Evolutionary conservation across 2,329 filamentous ascomycete species (phyloP).

Genomic region (Tothia fuscella): DNA sequence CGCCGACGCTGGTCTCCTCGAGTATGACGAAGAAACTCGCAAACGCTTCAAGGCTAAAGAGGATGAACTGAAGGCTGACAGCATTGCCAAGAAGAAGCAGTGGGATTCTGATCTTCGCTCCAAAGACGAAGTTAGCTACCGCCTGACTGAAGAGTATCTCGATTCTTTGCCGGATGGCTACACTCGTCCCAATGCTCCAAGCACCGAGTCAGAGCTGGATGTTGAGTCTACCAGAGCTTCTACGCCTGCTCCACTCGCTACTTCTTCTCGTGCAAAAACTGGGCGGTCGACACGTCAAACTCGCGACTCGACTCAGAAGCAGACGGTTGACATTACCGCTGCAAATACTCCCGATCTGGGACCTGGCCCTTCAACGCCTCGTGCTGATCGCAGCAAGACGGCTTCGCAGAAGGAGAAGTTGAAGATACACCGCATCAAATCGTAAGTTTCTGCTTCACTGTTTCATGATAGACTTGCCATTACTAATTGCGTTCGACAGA

Average conservation of each 20-base stretch:
- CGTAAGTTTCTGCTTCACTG: too few relatives aligned
- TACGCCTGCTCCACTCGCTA: background rate
- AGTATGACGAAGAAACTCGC: constrained; percentile 2
- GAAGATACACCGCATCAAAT: too few relatives aligned
- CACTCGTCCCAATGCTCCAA: background rate
- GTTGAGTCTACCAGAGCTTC: background rate
- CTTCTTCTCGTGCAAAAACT: background rate
- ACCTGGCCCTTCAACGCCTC: constrained; percentile 6
- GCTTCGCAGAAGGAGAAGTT: too few relatives aligned
- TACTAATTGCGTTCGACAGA: too few relatives aligned
- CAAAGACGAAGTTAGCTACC: background rate
- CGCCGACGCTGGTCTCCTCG: background rate
- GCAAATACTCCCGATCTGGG: background rate
- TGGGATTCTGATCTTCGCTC: background rate
- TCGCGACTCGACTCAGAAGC: constrained; percentile 1
- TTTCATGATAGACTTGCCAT: too few relatives aligned
- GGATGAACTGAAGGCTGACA: background rate
- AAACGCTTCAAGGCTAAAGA: constrained; percentile 2
- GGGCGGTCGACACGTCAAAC: background rate
- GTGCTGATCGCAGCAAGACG: constrained; percentile 5
- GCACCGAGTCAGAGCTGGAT: background rate
- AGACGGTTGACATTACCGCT: constrained; percentile 2
- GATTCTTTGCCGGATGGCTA: background rate
- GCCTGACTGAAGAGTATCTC: constrained; percentile 1
- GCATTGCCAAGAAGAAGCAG: background rate